Evolutionary conservation across 2,329 filamentous ascomycete species (phyloP), one percentile per base, ranked within the genome.

Genomic region (Westerdykella sp.): DNA sequence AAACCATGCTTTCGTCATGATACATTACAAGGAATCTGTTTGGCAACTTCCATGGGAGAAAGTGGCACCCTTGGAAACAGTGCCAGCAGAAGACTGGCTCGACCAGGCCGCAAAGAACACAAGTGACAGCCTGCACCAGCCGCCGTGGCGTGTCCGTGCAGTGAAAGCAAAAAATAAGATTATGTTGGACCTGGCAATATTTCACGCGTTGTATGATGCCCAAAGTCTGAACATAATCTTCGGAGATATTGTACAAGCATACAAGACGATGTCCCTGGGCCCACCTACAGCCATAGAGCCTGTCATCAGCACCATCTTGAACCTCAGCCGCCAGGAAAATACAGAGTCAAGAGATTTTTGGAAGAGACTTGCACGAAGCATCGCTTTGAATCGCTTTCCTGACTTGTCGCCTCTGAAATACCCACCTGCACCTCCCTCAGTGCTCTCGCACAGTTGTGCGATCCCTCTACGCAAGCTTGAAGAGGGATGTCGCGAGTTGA

Each of bases 161-260:
- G 58, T 74, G 0, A 51, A 70, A 2, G 36, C 47, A 1, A 42
- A 56, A 0, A 39, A 48, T 0, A 34, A 43, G 0, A 35, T 37
- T 4, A 52, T 57, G 5, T 59, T 80, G 34, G 66, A 75, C 36
- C 57, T 83, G 15, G 77, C 73, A 9, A 73, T 88, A 2, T 84
- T 94, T 49, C 90, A 96, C 67, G 85, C 86, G 0, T 70, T 96
- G 0, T 96, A 94, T 52, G 90, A 96, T 68, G 90, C 88, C 0
- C 74, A 80, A 34, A 89, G 87, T 7, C 69, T 96, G 10, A 71
- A 78, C 3, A 57, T 73, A 1, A 74, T 96, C 1, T 66, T 95
- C 2, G 57, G 70, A 0, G 78, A 84, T 51, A 70, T 95, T 11
- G 55, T 66, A 2, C 55, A 53, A 30, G 55, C 63, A 10, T 72